These are phyloP conservation scores for Penicillium riverlandense DNA, from an alignment of 495 filamentous ascomycete genomes.

Conservation along the genomic window DNA sequence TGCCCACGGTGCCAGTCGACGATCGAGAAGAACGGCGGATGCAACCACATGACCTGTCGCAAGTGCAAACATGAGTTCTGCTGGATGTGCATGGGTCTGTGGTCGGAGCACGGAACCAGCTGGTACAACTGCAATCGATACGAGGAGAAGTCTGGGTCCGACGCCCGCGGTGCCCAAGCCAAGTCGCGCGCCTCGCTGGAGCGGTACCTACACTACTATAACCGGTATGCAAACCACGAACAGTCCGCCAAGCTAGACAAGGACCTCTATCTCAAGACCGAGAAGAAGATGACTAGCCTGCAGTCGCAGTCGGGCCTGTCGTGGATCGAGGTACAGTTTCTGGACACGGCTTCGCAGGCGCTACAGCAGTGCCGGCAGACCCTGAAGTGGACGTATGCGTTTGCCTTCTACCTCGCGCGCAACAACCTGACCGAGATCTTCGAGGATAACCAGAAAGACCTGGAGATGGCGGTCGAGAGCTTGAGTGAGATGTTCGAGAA, in stretches of 20 bases:
- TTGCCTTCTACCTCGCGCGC: conserved; percentile 89
- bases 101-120: conserved; percentile 98
- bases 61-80: conserved; percentile 99
- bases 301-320: conserved; percentile 91
- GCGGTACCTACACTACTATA: conserved; percentile 96
- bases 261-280: conserved; percentile 90
- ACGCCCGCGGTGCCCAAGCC: conserved; percentile 85
- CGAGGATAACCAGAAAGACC: conserved; percentile 96
- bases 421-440: conserved; percentile 98
- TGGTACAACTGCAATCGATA: conserved; percentile 99
- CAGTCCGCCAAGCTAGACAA: conserved; percentile 96
- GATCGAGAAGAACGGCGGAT: conserved; percentile 98
- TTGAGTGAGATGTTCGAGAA: conserved; percentile 98
- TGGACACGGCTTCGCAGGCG: conserved; percentile 85
- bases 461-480: conserved; percentile 93
- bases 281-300: conserved; percentile 97
- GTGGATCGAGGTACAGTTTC: conserved; percentile 98
- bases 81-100: conserved; percentile 99
- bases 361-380: conserved; percentile 95
- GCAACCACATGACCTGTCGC: conserved; percentile 98
- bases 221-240: conserved; percentile 97
- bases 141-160: conserved; percentile 88
- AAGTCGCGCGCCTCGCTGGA: conserved; percentile 84
- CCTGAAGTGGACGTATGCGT: conserved; percentile 98
- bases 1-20: conserved; percentile 93